Evolutionary conservation across 345 rosid species (phyloP).

Genomic region (Brassica incana): DNA sequence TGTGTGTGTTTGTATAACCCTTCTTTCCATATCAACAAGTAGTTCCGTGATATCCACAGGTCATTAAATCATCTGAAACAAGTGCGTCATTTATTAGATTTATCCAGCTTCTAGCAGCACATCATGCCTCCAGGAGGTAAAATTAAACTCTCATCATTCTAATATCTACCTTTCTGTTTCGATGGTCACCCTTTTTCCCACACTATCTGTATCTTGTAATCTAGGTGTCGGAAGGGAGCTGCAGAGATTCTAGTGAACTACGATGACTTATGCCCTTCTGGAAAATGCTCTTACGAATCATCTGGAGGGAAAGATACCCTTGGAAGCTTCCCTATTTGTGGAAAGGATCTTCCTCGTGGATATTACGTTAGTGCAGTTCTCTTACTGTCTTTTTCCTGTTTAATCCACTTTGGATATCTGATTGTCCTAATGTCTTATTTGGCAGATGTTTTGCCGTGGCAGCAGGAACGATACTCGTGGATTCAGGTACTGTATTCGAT

Average conservation of each 20-base stretch:
- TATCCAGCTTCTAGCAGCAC: slow-evolving; percentile 83
- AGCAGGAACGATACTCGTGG: slow-evolving; percentile 95
- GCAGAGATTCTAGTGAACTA: slow-evolving; percentile 86
- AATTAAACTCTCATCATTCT: slow-evolving; percentile 5
- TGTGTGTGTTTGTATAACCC: background rate
- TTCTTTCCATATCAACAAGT: background rate
- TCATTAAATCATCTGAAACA: slow-evolving; percentile 70
- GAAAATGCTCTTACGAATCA: slow-evolving; percentile 46
- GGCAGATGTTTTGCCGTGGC: slow-evolving; percentile 98
- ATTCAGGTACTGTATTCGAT: slow-evolving; percentile 63
- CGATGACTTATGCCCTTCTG: slow-evolving; percentile 71
- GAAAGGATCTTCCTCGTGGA: slow-evolving; percentile 97
- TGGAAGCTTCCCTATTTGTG: slow-evolving; percentile 70
- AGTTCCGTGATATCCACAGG: slow-evolving; percentile 47
- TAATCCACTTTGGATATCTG: slow-evolving; percentile 1
- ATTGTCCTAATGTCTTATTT: slow-evolving; percentile 32
- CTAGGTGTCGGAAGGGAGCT: slow-evolving; percentile 94
- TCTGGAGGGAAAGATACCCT: slow-evolving; percentile 46
- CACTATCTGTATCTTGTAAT: slow-evolving; percentile 21
- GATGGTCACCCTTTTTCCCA: slow-evolving; percentile 15
- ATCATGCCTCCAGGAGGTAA: slow-evolving; percentile 93
- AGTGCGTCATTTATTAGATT: slow-evolving; percentile 77
- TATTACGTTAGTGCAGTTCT: slow-evolving; percentile 62
- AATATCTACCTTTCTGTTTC: slow-evolving; percentile 16
- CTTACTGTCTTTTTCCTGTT: slow-evolving; percentile 3